Percentiles rank a stretch among this genome's conserved stretches.
Evolutionary conservation across 2,329 filamentous ascomycete species (phyloP).

Genomic region (Dothiorella sarmentorum): DNA sequence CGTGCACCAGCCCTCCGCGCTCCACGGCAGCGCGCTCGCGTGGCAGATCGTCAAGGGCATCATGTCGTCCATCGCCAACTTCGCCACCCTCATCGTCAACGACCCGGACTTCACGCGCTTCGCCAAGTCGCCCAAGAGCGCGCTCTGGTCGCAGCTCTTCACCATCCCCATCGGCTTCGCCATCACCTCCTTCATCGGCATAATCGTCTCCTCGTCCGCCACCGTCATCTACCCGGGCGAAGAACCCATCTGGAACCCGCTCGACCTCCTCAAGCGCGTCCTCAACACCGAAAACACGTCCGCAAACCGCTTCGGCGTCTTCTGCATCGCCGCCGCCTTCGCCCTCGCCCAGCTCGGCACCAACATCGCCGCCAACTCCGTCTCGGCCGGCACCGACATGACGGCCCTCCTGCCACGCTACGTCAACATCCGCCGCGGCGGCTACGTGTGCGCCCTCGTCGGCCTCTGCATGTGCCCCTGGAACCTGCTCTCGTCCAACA

Average conservation of each 20-base stretch:
- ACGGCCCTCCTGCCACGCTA: slow-evolving; percentile 75
- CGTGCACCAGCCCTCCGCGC: slow-evolving; percentile 62
- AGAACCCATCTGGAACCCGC: slow-evolving; percentile 42
- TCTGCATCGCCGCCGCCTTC: slow-evolving; percentile 51
- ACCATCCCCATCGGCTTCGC: slow-evolving; percentile 49
- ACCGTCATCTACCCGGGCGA: slow-evolving; percentile 41
- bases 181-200: slow-evolving; percentile 74
- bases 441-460: slow-evolving; percentile 76
- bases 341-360: slow-evolving; percentile 78
- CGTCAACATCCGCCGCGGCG: slow-evolving; percentile 80
- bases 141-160: slow-evolving; percentile 72
- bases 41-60: slow-evolving; percentile 84
- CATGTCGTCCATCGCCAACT: slow-evolving; percentile 88
- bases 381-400: slow-evolving; percentile 79
- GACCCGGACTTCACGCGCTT: slow-evolving; percentile 85
- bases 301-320: slow-evolving; percentile 47
- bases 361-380: slow-evolving; percentile 83
- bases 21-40: slow-evolving; percentile 65
- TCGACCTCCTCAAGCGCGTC: slow-evolving; percentile 41
- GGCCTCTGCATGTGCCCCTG: slow-evolving; percentile 85
- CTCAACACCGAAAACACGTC: slow-evolving; percentile 38
- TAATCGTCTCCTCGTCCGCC: slow-evolving; percentile 49
- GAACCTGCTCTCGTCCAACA: slow-evolving; percentile 69
- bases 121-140: slow-evolving; percentile 69
- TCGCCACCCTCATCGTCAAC: slow-evolving; percentile 77